Evolutionary conservation across 495 filamentous ascomycete species (phyloP).

Genomic region (Pseudomonodictys pantanalensis): DNA sequence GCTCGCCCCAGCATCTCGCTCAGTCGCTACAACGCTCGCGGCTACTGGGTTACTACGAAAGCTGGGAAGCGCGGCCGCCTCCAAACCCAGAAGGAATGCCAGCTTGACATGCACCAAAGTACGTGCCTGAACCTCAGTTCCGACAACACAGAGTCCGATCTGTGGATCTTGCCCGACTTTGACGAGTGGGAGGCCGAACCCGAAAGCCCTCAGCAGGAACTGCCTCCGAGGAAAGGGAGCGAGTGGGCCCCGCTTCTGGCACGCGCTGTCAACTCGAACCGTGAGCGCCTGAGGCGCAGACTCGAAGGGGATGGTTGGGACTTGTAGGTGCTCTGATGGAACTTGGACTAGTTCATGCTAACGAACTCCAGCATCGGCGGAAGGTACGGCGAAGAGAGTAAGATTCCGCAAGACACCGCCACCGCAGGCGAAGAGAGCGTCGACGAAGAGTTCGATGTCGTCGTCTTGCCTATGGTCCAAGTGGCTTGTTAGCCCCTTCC

Average conservation of each 20-base stretch:
- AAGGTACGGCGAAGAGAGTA: conserved; percentile 12
- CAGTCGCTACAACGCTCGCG: not conserved
- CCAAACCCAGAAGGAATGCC: not conserved
- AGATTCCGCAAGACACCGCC: not conserved
- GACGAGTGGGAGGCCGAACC: conserved; percentile 18
- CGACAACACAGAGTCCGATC: conserved; percentile 5
- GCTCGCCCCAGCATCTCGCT: not conserved
- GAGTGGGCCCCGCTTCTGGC: conserved; percentile 14
- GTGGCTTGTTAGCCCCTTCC: not conserved
- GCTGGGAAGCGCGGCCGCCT: conserved; percentile 5
- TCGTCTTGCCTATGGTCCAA: conserved; percentile 4
- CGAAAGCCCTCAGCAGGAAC: not conserved
- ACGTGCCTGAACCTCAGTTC: conserved; percentile 14
- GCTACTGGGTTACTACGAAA: not conserved
- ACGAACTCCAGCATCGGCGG: too few relatives aligned
- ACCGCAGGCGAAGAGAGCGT: conserved; percentile 23
- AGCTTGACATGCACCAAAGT: conserved; percentile 19
- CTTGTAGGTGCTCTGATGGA: too few relatives aligned
- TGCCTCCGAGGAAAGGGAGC: not conserved
- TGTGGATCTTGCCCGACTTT: conserved; percentile 24
- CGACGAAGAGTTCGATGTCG: conserved; percentile 31
- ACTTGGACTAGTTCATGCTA: too few relatives aligned
- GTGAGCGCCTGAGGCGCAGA: conserved; percentile 13
- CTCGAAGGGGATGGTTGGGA: conserved; percentile 31
- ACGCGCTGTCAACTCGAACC: conserved; percentile 25